Evolutionary conservation across 176 grass and related monocot genomes (phyloP).

Genomic region (Cocos nucifera): DNA sequence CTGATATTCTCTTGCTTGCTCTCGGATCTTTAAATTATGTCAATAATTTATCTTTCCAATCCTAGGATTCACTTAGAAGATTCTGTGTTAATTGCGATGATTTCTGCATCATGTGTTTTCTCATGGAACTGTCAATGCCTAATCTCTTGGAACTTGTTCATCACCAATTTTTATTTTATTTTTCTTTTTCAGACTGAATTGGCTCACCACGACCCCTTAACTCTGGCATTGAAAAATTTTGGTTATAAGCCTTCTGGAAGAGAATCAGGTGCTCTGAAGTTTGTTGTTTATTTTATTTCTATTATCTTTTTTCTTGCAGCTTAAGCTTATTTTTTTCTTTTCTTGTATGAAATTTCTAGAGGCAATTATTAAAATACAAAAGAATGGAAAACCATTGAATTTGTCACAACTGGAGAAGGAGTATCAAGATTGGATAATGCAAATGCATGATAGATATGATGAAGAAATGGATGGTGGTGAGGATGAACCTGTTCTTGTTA

Average conservation of each 20-base stretch:
- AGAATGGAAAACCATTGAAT: slow-evolving; percentile 19
- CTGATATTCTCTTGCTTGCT: no score
- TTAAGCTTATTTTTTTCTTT: slow-evolving; percentile 6
- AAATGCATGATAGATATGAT: slow-evolving; percentile 48
- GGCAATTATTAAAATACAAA: slow-evolving; percentile 23
- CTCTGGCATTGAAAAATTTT: slow-evolving; percentile 26
- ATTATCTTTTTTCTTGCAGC: neutral
- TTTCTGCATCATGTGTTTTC: no score
- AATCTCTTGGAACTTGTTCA: no score
- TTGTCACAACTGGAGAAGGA: slow-evolving; percentile 27
- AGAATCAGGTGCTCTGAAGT: slow-evolving; percentile 19
- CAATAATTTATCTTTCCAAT: no score
- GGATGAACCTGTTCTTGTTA: slow-evolving; percentile 25
- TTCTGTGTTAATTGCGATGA: no score
- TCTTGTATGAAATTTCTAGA: slow-evolving; percentile 8
- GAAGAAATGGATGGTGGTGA: slow-evolving; percentile 36
- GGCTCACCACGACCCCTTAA: slow-evolving; percentile 37
- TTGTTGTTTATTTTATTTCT: neutral
- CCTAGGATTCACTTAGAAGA: no score
- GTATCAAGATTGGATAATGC: slow-evolving; percentile 33
- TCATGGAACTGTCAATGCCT: no score
- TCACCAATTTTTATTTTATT: neutral
- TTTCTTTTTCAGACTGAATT: slow-evolving; percentile 32
- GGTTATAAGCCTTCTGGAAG: slow-evolving; percentile 20
- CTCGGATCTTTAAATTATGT: no score